Evolutionary conservation across 192 early-diverging fungal species (phyloP), one percentile per base, ranked within the genome.

Genomic region (Spinellus fusiger): DNA sequence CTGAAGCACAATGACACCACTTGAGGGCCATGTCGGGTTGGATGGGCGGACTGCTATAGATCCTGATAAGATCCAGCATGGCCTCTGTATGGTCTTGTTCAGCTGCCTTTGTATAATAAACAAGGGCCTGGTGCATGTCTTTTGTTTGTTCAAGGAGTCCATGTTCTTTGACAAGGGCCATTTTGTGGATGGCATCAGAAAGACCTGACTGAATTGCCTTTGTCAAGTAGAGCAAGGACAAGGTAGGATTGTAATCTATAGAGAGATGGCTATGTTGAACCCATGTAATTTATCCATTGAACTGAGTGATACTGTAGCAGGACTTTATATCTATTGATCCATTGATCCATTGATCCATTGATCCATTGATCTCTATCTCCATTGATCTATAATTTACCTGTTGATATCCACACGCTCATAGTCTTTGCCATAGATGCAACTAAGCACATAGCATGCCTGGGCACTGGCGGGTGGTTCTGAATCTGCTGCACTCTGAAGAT

Each of bases 21-120:
- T 88, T 80, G 63, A 88, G 87, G 1, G 93, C 91, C 54, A 90
- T 37, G 25, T 53, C 57, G 25, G 33, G 59, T 8, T 67, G 65
- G 23, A 40, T 15, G 7, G 58, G 35, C 13, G 49, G 51, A 0
- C 82, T 84, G 16, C 94, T 68, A 60, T 93, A 95, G 83, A 93
- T 91, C 10, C 87, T 89, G 46, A 86, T 86, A 12, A 98, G 76
- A 49, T 86, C 90, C 75, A 98, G 86, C 86, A 92, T 88, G 31
- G 93, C 89, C 69, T 92, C 78, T 16, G 80, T 84, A 7, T 90
- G 78, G 35, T 87, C 88, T 44, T 86, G 79, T 35, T 87, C 87
- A 5, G 93, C 88, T 0, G 93, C 95, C 51, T 84, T 71, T 51
- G 80, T 76, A 71, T 93, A 98, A 77, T 88, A 90, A 55, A 83